phyloP scores from a whole-genome alignment of 2,329 filamentous ascomycete species.

The Diaporthe sp. region DNA sequence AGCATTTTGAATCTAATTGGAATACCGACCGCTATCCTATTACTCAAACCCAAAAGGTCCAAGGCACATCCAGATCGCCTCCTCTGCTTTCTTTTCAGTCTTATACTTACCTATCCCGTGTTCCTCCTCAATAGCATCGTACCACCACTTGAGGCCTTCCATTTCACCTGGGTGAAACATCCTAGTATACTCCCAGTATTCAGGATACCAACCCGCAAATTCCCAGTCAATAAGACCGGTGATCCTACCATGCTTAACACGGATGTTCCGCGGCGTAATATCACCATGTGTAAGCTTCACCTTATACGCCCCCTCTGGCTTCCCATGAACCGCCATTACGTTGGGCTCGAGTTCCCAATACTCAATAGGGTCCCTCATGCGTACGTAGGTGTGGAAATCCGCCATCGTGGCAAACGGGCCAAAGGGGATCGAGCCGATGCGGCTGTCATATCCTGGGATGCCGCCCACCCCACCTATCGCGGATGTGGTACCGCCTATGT shows the following conservation, averaged over 20 bases:
- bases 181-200: conserved; percentile 53
- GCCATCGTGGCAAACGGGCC: not conserved
- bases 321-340: conserved; percentile 23
- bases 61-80: not conserved
- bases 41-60: not conserved
- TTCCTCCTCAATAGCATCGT: not conserved
- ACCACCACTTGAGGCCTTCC: not conserved
- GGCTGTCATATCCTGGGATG: not conserved
- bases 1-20: no score
- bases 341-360: conserved; percentile 25
- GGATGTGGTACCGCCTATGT: not conserved
- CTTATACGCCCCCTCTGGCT: conserved; percentile 18
- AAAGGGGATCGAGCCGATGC: not conserved
- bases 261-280: conserved; percentile 60
- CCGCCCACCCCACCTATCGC: conserved; percentile 21
- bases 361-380: conserved; percentile 13
- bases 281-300: conserved; percentile 63
- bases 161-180: not conserved
- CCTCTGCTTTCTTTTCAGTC: not conserved
- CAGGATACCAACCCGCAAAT: conserved; percentile 60
- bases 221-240: conserved; percentile 63
- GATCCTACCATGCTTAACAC: conserved; percentile 55
- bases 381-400: conserved; percentile 32
- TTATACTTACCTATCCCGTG: not conserved
- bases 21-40: not conserved